Evolutionary conservation across 2,329 filamentous ascomycete genomes (phyloP).

Genomic region (Calonectria pseudoturangicola): DNA sequence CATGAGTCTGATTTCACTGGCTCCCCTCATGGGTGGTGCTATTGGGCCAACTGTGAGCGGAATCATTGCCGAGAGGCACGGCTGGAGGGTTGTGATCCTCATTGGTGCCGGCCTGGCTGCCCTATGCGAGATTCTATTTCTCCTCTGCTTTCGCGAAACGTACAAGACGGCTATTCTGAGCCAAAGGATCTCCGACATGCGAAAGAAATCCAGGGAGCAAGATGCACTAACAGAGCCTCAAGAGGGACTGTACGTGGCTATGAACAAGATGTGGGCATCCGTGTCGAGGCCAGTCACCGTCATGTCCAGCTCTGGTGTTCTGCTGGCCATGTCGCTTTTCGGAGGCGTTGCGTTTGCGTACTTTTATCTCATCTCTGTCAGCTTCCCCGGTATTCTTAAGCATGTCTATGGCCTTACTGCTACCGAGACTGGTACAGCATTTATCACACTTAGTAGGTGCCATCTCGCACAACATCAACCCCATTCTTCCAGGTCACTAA

Average conservation of each 20-base stretch:
- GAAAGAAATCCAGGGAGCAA: not conserved
- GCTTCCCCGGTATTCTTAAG: not conserved
- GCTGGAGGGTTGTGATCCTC: slow-evolving; percentile 7
- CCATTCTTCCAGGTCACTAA: not conserved
- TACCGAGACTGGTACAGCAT: not conserved
- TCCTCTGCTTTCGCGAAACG: not conserved
- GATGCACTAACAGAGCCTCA: not conserved
- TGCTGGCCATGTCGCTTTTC: slow-evolving; percentile 18
- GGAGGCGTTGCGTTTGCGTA: not conserved
- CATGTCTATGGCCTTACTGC: not conserved
- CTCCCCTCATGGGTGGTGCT: slow-evolving; percentile 2
- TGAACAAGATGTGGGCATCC: not conserved
- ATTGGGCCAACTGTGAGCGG: not conserved
- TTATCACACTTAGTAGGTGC: slow-evolving; percentile 1
- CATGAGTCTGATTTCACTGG: slow-evolving; percentile 59
- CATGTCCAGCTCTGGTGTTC: not conserved
- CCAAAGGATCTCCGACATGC: not conserved
- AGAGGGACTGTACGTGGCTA: not conserved
- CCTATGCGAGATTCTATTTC: not conserved
- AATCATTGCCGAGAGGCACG: not conserved
- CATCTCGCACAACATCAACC: not conserved
- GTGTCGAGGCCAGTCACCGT: not conserved
- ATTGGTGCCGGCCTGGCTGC: not conserved
- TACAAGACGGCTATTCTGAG: slow-evolving; percentile 9
- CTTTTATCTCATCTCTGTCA: slow-evolving; percentile 14